phyloP scores from a whole-genome alignment of 129 eudicot genomes.

The Cynara cardunculus region DNA sequence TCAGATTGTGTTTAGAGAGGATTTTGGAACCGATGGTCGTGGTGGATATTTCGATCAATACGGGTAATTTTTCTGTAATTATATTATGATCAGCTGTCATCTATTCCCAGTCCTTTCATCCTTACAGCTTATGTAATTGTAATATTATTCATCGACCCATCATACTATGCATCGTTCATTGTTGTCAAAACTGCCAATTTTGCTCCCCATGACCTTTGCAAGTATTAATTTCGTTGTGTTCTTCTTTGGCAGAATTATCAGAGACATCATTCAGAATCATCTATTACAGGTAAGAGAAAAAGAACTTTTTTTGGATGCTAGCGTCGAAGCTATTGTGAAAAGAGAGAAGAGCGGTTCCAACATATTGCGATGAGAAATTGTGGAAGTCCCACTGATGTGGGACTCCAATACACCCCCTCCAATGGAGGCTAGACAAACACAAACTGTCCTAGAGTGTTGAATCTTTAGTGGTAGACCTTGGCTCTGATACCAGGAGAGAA shows the following conservation, averaged over 20 bases:
- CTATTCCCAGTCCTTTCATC: background rate
- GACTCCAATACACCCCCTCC: background rate
- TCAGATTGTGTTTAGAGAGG: constrained; percentile 99
- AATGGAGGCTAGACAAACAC: too few species aligned
- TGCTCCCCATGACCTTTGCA: background rate
- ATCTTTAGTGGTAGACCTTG: too few species aligned
- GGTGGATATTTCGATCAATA: constrained; percentile 98
- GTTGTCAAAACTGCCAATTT: background rate
- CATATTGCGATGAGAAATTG: background rate
- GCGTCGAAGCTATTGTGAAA: background rate
- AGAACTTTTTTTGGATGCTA: background rate
- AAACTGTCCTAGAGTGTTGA: too few species aligned
- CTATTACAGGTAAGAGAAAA: constrained; percentile 67
- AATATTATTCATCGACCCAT: background rate
- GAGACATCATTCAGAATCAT: constrained; percentile 98
- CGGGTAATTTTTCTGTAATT: constrained; percentile 56
- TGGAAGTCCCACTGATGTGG: background rate
- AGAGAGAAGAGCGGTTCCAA: too few species aligned
- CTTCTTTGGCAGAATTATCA: constrained; percentile 73
- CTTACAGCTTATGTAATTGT: background rate
- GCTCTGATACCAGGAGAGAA: too few species aligned
- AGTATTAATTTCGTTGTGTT: background rate
- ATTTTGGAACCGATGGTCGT: constrained; percentile 99
- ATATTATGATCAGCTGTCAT: background rate
- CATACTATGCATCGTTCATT: background rate